A percentile compares a stretch with the other conserved stretches of the same genome.
Evolutionary conservation across 495 filamentous ascomycete species (phyloP).

Genomic region (Aspergillus sclerotiicarbonarius): DNA sequence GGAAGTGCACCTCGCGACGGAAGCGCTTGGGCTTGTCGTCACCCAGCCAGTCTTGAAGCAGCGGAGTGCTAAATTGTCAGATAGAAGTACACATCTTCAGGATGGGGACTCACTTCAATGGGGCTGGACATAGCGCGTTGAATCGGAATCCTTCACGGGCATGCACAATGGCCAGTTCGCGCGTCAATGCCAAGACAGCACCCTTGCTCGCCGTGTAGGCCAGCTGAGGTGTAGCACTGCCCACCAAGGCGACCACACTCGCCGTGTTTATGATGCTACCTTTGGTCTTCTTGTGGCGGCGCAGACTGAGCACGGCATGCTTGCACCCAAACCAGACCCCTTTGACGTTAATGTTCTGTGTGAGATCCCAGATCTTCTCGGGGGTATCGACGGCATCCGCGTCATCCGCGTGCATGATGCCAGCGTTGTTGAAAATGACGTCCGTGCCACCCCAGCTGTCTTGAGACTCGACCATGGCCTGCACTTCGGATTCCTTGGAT

Average conservation of each 20-base stretch:
- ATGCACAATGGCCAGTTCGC: slow-evolving; percentile 80
- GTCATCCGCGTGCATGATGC: slow-evolving; percentile 93
- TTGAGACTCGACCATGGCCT: slow-evolving; percentile 63
- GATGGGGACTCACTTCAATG: slow-evolving; percentile 50
- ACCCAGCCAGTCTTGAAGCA: slow-evolving; percentile 96
- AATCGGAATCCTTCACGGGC: slow-evolving; percentile 80
- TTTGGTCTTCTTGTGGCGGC: slow-evolving; percentile 72
- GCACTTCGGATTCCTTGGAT: slow-evolving; percentile 70
- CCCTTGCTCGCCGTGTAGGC: slow-evolving; percentile 98
- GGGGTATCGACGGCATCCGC: slow-evolving; percentile 80
- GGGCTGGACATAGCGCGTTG: slow-evolving; percentile 89
- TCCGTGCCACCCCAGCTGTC: slow-evolving; percentile 89
- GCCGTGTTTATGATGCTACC: slow-evolving; percentile 94
- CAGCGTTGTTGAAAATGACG: slow-evolving; percentile 98
- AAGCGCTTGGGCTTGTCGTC: slow-evolving; percentile 80
- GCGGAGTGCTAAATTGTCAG: slow-evolving; percentile 51
- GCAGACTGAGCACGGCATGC: slow-evolving; percentile 81
- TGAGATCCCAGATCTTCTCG: slow-evolving; percentile 93
- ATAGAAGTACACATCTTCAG: no score
- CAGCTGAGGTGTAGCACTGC: slow-evolving; percentile 86
- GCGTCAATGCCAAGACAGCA: slow-evolving; percentile 82
- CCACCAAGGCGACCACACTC: slow-evolving; percentile 87
- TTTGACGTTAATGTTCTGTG: slow-evolving; percentile 94
- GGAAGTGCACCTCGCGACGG: slow-evolving; percentile 92
- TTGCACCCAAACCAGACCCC: slow-evolving; percentile 97